These are phyloP conservation scores for Pichia rugopelliculosa DNA, from an alignment of 805 yeast species.

Conservation along the genomic window DNA sequence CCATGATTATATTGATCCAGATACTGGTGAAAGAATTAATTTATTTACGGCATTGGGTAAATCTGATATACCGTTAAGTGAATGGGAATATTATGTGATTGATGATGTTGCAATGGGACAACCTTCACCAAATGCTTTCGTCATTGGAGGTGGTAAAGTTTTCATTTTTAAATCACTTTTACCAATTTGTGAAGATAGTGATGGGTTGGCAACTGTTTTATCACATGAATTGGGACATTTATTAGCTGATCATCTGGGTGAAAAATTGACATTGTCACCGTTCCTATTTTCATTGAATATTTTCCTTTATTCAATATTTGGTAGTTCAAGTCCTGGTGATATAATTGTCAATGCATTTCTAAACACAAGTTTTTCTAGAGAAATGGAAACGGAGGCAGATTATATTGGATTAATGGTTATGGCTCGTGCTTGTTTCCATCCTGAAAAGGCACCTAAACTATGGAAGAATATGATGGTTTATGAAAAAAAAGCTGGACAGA, in stretches of 20 bases:
- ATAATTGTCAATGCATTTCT: constrained; percentile 48
- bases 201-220: constrained; percentile 91
- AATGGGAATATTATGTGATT: constrained; percentile 81
- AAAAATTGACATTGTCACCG: constrained; percentile 73
- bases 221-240: constrained; percentile 94
- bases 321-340: constrained; percentile 45
- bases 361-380: constrained; percentile 80
- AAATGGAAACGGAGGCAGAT: constrained; percentile 95
- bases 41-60: constrained; percentile 20
- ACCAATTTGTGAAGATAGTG: constrained; percentile 72
- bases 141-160: constrained; percentile 92
- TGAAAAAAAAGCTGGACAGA: constrained; percentile 33
- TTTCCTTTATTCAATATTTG: constrained; percentile 52
- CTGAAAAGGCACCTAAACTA: constrained; percentile 61
- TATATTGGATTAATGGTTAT: constrained; percentile 86
- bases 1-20: constrained; percentile 31
- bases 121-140: constrained; percentile 96
- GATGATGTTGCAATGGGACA: constrained; percentile 39
- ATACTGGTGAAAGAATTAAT: constrained; percentile 23
- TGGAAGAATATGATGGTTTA: constrained; percentile 75
- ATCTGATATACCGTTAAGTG: constrained; percentile 24
- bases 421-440: constrained; percentile 84
- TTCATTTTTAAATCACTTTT: constrained; percentile 78
- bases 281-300: constrained; percentile 50
- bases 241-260: constrained; percentile 85